These are phyloP conservation scores for Geranium incanum DNA, from an alignment of 441 rosid genomes.

Conservation along the genomic window DNA sequence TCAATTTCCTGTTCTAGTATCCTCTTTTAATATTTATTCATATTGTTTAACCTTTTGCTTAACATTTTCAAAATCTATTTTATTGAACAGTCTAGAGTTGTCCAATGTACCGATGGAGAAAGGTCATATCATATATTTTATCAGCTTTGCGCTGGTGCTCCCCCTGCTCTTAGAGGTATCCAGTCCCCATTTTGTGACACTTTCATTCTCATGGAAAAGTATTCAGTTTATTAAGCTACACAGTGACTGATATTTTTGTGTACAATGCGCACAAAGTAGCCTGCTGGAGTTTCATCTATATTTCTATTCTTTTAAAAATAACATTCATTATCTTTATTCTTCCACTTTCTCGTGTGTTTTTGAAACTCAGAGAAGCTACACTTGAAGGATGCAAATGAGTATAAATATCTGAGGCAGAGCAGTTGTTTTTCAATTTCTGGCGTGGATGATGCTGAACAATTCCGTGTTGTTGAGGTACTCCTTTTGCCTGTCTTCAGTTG, in stretches of 20 bases:
- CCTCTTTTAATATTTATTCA: constrained; percentile 4
- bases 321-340: constrained; percentile 13
- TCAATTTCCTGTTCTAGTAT: constrained; percentile 17
- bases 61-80: constrained; percentile 22
- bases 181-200: constrained; percentile 5
- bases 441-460: constrained; percentile 78
- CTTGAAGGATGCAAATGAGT: constrained; percentile 69
- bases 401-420: constrained; percentile 84
- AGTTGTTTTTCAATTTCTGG: constrained; percentile 66
- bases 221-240: constrained; percentile 11
- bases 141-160: constrained; percentile 98
- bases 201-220: constrained; percentile 9
- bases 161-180: constrained; percentile 64
- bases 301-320: constrained; percentile 13
- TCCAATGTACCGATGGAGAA: constrained; percentile 91
- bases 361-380: constrained; percentile 64
- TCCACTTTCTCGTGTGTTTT: constrained; percentile 18
- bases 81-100: constrained; percentile 86
- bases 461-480: constrained; percentile 58
- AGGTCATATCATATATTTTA: constrained; percentile 98
- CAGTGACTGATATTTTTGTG: background rate
- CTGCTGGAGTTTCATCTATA: background rate
- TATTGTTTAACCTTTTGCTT: background rate
- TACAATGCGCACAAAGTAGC: background rate
- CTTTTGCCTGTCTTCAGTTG: constrained; percentile 12